Evolutionary conservation across 176 grass and related monocot genomes (phyloP).

Genomic region (Oryza meridionalis): DNA sequence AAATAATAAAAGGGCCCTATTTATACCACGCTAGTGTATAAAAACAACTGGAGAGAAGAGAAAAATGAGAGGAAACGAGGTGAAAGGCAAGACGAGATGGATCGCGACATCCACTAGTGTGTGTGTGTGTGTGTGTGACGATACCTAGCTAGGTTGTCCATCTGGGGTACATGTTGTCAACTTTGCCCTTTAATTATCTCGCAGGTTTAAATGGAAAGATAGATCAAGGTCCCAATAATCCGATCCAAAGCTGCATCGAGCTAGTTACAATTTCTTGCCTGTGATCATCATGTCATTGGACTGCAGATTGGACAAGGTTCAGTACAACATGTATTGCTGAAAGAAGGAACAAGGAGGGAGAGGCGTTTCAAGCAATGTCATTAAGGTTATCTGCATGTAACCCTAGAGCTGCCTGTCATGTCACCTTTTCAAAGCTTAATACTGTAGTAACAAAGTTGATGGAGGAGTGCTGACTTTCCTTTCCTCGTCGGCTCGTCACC

Average conservation of each 20-base stretch:
- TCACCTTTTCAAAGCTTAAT: slow-evolving; percentile 18
- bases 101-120: slow-evolving; percentile 37
- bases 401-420: slow-evolving; percentile 13
- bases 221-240: background rate
- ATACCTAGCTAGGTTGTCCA: slow-evolving; percentile 17
- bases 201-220: background rate
- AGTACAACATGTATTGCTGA: background rate
- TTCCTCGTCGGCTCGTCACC: background rate
- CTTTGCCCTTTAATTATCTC: slow-evolving; percentile 1
- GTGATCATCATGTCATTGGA: slow-evolving; percentile 42
- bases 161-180: slow-evolving; percentile 33
- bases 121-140: background rate
- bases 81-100: background rate
- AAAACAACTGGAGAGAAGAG: slow-evolving; percentile 14
- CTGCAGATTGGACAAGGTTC: slow-evolving; percentile 19
- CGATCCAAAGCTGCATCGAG: background rate
- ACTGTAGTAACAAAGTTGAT: background rate
- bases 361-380: slow-evolving; percentile 24
- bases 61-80: background rate
- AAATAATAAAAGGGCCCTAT: background rate
- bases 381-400: slow-evolving; percentile 1
- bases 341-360: background rate
- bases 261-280: background rate
- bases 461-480: background rate
- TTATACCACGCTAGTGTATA: background rate